A percentile compares a stretch with the other conserved stretches of the same genome.
Evolutionary conservation across 352 stramenopile species (phyloP).

Genomic region (Phytophthora lateralis): DNA sequence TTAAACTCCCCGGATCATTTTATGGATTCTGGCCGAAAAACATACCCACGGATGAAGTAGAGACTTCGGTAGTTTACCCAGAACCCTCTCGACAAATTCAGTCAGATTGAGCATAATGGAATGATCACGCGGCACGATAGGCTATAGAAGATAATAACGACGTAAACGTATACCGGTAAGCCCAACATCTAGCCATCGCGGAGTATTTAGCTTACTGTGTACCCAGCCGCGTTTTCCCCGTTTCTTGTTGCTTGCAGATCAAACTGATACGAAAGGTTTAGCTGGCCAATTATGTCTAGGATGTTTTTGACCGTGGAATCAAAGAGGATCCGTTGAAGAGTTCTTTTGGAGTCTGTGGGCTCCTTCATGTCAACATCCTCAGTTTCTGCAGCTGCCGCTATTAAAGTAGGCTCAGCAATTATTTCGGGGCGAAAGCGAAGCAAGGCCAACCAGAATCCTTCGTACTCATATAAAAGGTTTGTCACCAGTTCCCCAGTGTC

Average conservation of each 20-base stretch:
- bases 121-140: constrained; percentile 69
- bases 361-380: constrained; percentile 38
- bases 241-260: constrained; percentile 51
- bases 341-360: constrained; percentile 6
- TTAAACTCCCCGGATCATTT: constrained; percentile 1
- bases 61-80: constrained; percentile 37
- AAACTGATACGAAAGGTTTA: constrained; percentile 78
- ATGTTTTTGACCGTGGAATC: constrained; percentile 58
- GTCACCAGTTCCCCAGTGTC: constrained; percentile 75
- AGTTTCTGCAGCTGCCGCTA: neutral
- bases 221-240: constrained; percentile 46
- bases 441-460: constrained; percentile 71
- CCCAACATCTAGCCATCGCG: neutral
- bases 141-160: constrained; percentile 34
- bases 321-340: constrained; percentile 46
- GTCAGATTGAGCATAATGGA: constrained; percentile 83
- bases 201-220: constrained; percentile 45
- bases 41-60: constrained; percentile 57
- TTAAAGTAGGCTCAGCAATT: constrained; percentile 1
- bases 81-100: constrained; percentile 68
- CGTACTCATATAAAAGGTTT: constrained; percentile 80
- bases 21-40: constrained; percentile 3
- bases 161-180: no score
- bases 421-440: constrained; percentile 29
- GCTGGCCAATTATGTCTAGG: constrained; percentile 47